Evolutionary conservation across 495 filamentous ascomycete genomes (phyloP), one percentile per base, ranked within the genome.

Genomic region (Aspergillus carlsbadensis): DNA sequence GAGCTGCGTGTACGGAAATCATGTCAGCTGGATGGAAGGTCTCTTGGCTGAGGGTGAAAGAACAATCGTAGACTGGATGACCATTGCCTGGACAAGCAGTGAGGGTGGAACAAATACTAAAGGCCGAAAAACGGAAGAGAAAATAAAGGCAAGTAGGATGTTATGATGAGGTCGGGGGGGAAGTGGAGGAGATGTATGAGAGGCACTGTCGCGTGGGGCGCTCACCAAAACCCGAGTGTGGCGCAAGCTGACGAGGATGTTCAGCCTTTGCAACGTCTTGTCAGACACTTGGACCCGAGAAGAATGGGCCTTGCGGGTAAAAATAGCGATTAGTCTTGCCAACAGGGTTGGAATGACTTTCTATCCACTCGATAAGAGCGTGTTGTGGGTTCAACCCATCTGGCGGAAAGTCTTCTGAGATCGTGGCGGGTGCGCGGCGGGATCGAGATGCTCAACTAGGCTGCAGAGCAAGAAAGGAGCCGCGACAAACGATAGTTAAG

Each of bases 1-100:
- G 72, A 40, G 87, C 76, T 52, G 94, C 68, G 20, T 86, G 76
- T 33, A 53, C 17, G 14, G 84, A 87, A 22, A 86, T 84, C 53
- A 95, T 80, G 37, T 90, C 82, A 65, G 82, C 78, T 24, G 44
- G 81, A 58, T 90, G 24, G 18, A 49, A 42, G 41, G 31, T 34
- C 21, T 35, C 18, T 33, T 45, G 40, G 89, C 5, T 78, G 69
- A 62, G 87, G 81, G 8, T 88, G 74, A 31, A 29, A 52, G 20
- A 34, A 35, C 48, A 17, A 22, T 15, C 14, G 34, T 48, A 31
- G 34, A 29, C 21, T 57, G 20, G 51, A 57, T 46, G 24, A 5
- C 54, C 20, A 21, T 22, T 21, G 40, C 15, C 39, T 41, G 43
- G 15, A 40, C 45, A 37, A 1, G 33, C 34, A 34, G 42, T 26